Evolutionary conservation across 129 eudicot species (phyloP).

Genomic region (Arctium minus): DNA sequence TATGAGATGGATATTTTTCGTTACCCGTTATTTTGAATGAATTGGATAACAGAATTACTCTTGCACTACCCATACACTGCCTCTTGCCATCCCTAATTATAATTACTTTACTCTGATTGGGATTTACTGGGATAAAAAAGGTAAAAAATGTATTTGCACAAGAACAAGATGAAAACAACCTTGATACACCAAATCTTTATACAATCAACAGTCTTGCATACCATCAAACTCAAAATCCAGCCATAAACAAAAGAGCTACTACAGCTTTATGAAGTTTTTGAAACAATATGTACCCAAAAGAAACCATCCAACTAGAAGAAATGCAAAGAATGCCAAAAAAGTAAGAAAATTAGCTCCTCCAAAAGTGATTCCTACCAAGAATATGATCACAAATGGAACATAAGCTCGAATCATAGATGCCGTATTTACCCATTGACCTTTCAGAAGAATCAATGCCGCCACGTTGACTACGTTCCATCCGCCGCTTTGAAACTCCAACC

Average conservation of each 20-base stretch:
- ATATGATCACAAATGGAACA: slow-evolving; percentile 59
- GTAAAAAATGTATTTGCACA: too few relatives aligned
- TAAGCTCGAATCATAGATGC: slow-evolving; percentile 45
- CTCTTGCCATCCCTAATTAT: too few relatives aligned
- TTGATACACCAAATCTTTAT: slow-evolving; percentile 11
- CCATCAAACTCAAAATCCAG: neutral
- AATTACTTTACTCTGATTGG: too few relatives aligned
- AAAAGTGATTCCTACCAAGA: slow-evolving; percentile 49
- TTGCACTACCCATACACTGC: too few relatives aligned
- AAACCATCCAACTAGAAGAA: slow-evolving; percentile 86
- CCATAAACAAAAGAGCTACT: neutral
- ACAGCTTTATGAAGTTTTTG: slow-evolving; percentile 59
- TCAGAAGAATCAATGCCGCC: slow-evolving; percentile 64
- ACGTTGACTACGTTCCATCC: slow-evolving; percentile 88
- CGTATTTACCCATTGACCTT: slow-evolving; percentile 66
- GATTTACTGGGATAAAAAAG: too few relatives aligned
- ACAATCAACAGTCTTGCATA: slow-evolving; percentile 9
- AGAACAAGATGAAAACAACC: neutral
- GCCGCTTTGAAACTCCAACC: slow-evolving; percentile 60
- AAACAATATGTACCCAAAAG: slow-evolving; percentile 81
- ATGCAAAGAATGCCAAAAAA: slow-evolving; percentile 52
- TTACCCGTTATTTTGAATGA: too few relatives aligned
- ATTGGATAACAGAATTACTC: too few relatives aligned
- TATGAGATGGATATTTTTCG: too few relatives aligned
- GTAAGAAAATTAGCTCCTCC: slow-evolving; percentile 70